Evolutionary conservation across 441 rosid genomes (phyloP).

Genomic region (Metrosideros polymorpha): DNA sequence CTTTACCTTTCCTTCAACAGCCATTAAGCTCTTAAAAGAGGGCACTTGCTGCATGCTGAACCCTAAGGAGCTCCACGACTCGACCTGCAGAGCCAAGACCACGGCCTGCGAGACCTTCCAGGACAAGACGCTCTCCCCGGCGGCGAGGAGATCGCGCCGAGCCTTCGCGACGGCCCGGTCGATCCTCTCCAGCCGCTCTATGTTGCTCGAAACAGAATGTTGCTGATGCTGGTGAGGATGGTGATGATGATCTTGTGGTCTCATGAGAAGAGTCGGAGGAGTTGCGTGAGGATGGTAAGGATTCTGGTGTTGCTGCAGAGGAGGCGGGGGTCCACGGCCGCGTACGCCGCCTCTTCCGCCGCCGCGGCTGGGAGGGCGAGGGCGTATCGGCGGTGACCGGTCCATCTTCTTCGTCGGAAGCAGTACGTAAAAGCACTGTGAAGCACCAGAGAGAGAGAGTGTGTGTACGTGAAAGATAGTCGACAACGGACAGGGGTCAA

Average conservation of each 20-base stretch:
- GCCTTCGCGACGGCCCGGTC: background rate
- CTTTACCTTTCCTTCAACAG: background rate
- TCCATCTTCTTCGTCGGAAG: background rate
- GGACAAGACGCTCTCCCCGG: background rate
- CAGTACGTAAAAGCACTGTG: background rate
- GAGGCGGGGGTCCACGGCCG: background rate
- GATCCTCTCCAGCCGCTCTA: background rate
- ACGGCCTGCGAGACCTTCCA: constrained; percentile 3
- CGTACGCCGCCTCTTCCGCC: background rate
- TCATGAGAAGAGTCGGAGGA: background rate
- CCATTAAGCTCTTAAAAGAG: background rate
- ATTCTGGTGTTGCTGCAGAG: background rate
- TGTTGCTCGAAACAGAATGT: background rate
- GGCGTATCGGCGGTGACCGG: background rate
- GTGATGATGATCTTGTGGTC: background rate
- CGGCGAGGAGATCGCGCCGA: background rate
- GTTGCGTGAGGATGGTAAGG: background rate
- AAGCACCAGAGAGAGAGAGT: background rate
- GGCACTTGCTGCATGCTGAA: background rate
- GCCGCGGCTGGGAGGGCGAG: background rate
- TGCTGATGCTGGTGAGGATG: background rate
- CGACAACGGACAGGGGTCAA: background rate
- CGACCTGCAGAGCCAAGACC: background rate
- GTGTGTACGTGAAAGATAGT: background rate
- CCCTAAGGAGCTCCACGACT: background rate